Evolutionary conservation across 805 yeast genomes (phyloP).

Genomic region (Metschnikowia henanensis): DNA sequence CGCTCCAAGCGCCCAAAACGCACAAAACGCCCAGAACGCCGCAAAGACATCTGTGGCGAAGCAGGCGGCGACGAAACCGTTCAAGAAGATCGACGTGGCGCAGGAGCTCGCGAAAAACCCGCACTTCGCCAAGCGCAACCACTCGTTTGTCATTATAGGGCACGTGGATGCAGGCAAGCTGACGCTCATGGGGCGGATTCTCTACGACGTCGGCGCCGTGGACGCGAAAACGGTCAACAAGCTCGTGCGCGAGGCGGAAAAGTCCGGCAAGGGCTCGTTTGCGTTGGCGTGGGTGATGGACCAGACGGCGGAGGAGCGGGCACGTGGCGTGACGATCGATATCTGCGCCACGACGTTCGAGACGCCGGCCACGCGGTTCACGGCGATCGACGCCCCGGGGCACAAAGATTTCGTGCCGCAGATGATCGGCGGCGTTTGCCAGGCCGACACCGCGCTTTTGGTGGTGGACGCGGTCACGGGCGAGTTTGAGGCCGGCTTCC

Average conservation of each 20-base stretch:
- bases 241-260: conserved; percentile 61
- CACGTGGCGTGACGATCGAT: conserved; percentile 78
- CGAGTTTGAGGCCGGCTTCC: conserved; percentile 71
- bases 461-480: conserved; percentile 66
- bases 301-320: conserved; percentile 73
- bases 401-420: conserved; percentile 82
- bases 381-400: conserved; percentile 85
- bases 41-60: conserved; percentile 14
- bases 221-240: conserved; percentile 64
- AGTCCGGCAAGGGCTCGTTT: conserved; percentile 73
- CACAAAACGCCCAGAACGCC: neutral
- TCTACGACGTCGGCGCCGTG: conserved; percentile 66
- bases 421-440: conserved; percentile 81
- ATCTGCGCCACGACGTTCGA: conserved; percentile 68
- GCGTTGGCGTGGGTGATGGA: conserved; percentile 87
- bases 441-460: conserved; percentile 72
- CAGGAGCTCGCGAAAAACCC: conserved; percentile 36
- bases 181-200: conserved; percentile 71
- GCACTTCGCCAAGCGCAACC: conserved; percentile 47
- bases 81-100: conserved; percentile 43
- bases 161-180: conserved; percentile 89
- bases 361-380: conserved; percentile 52
- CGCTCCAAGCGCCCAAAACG: neutral
- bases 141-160: conserved; percentile 79
- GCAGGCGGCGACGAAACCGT: conserved; percentile 37